Base-by-base conservation (phyloP, 2,329 filamentous ascomycete species). In the Fusarium paranaense region DNA sequence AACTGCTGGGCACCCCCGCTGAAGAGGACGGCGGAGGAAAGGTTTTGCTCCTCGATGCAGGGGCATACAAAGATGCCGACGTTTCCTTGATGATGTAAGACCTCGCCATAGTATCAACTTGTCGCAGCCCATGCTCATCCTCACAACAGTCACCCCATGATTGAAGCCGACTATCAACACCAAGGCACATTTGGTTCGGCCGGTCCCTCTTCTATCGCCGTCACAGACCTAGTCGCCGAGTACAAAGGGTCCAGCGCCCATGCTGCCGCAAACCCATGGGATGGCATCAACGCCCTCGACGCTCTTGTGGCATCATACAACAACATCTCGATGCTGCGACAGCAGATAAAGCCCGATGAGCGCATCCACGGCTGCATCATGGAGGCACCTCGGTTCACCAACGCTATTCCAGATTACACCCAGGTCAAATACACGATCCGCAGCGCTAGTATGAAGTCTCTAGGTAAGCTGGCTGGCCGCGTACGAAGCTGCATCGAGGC, bases 111-210 rank as follows among this genome's bases (percentile, higher is more conserved):
- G 0, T 18, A 11, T 27, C 14, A 4, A 11, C 22, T 18, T 27
- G 4, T 0, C 10, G 2, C 2, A 11, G 2, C 14, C 0, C 2
- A 1, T 11, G 2, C 45, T 50, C 3, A 50, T 11, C 45, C 1
- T 27, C 9, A 11, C 6, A 2, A 2, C 1, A 50, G 45, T 5
- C 45, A 50, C 25, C 45, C 45, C 2, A 50, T 50, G 45, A 50
- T 50, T 9, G 45, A 50, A 30, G 45, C 45, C 25, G 45, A 50
- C 13, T 50, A 50, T 50, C 25, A 22, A 30, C 16, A 50, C 25
- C 45, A 50, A 30, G 45, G 45, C 25, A n/a, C 45, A 1, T 6
- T 50, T 1, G 45, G 45, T 5, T 50, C 45, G 0, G 45, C 45
- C 6, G 45, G 45, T 1, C 45, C 45, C 3, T 50, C 45, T n/a